Evolutionary conservation across 129 eudicot species (phyloP).

Genomic region (Solidago caesia): DNA sequence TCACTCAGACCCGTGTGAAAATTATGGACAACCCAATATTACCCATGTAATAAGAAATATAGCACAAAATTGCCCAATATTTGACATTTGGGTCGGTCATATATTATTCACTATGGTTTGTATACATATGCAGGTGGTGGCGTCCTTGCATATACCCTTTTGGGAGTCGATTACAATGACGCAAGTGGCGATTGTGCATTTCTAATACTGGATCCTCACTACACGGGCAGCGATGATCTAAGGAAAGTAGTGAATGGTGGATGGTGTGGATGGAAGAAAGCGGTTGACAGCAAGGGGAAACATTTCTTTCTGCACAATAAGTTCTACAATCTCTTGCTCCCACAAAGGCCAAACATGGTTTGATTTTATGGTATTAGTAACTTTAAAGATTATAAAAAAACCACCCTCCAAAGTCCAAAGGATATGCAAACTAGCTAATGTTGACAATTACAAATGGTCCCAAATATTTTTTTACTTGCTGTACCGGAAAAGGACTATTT

Average conservation of each 20-base stretch:
- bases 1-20: too few relatives aligned
- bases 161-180: conserved; percentile 92
- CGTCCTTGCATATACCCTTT: conserved; percentile 89
- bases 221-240: conserved; percentile 78
- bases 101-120: neutral
- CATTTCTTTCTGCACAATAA: conserved; percentile 82
- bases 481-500: neutral
- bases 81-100: neutral
- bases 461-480: neutral
- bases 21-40: too few relatives aligned
- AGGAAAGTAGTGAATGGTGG: conserved; percentile 90
- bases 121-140: conserved; percentile 75
- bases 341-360: conserved; percentile 94
- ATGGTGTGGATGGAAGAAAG: conserved; percentile 99
- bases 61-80: neutral
- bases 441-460: conserved; percentile 5
- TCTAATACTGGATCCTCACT: conserved; percentile 95
- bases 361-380: conserved; percentile 33
- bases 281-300: conserved; percentile 87
- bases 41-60: too few relatives aligned
- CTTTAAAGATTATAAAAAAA: conserved; percentile 8
- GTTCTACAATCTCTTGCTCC: conserved; percentile 90
- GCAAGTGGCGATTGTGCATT: conserved; percentile 91
- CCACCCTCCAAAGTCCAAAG: neutral
- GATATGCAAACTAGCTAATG: conserved; percentile 8